Conservation (phyloP, 768 basidiomycete species). For the Chalciporus sphaerocephalus region DNA sequence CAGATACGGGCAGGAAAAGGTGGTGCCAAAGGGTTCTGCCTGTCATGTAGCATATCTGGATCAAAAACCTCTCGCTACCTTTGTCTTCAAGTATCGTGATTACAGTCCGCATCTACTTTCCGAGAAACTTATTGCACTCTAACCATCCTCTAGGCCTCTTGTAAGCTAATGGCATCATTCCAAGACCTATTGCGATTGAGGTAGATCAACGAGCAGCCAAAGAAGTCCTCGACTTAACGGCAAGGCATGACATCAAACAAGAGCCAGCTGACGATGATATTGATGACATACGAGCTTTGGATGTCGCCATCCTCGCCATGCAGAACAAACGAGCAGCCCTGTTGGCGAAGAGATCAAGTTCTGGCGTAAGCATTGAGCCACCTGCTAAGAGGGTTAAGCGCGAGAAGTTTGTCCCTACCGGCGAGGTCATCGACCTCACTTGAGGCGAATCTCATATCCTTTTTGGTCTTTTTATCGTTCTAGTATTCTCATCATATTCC, state of each 20-base stretch:
- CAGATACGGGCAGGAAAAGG: constrained; percentile 24
- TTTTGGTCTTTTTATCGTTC: background rate
- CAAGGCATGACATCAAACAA: constrained; percentile 4
- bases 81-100: constrained; percentile 31
- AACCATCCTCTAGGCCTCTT: constrained; percentile 18
- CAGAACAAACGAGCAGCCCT: background rate
- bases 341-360: constrained; percentile 3
- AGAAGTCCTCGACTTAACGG: constrained; percentile 25
- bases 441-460: constrained; percentile 8
- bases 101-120: constrained; percentile 12
- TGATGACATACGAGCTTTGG: constrained; percentile 10
- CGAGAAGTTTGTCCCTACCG: constrained; percentile 15
- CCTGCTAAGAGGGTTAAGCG: constrained; percentile 27
- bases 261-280: constrained; percentile 8
- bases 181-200: constrained; percentile 7
- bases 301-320: background rate
- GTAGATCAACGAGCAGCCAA: background rate
- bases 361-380: constrained; percentile 1
- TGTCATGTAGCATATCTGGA: constrained; percentile 7
- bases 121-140: background rate
- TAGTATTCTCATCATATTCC: background rate
- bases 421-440: constrained; percentile 31
- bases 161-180: constrained; percentile 26
- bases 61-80: constrained; percentile 20
- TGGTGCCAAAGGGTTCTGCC: background rate